phyloP scores from a whole-genome alignment of 805 yeast species.

The Metschnikowia lochheadii region DNA sequence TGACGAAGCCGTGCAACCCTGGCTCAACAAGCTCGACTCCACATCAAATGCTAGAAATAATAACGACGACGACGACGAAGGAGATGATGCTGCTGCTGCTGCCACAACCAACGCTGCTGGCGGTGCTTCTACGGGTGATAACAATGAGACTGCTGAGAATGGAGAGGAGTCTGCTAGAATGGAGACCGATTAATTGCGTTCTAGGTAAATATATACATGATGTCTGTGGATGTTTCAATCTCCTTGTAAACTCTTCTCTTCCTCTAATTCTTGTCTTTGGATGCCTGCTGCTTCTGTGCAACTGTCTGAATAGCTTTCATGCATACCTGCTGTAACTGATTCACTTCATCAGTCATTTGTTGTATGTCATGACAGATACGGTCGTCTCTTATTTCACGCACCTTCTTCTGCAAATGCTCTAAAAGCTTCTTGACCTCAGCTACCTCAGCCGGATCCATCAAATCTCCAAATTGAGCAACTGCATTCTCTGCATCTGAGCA shows the following conservation, averaged over 20 bases:
- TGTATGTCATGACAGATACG: constrained; percentile 31
- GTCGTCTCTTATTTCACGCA: constrained; percentile 31
- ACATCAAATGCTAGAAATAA: constrained; percentile 54
- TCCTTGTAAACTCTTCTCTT: not conserved
- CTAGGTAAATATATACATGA: constrained; percentile 2
- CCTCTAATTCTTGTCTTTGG: not conserved
- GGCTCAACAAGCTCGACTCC: constrained; percentile 74
- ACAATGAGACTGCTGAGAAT: constrained; percentile 9
- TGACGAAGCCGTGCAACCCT: constrained; percentile 79
- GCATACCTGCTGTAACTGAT: constrained; percentile 34
- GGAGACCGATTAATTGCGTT: constrained; percentile 35
- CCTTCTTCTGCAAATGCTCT: constrained; percentile 23
- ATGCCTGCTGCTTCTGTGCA: constrained; percentile 30
- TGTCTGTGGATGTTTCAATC: not conserved
- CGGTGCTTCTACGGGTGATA: constrained; percentile 13
- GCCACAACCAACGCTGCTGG: constrained; percentile 15
- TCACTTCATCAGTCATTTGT: constrained; percentile 32
- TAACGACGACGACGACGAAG: constrained; percentile 36
- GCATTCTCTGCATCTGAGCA: constrained; percentile 89
- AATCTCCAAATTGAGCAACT: constrained; percentile 59
- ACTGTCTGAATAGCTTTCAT: constrained; percentile 38
- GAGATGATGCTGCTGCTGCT: constrained; percentile 18
- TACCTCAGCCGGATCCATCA: constrained; percentile 49
- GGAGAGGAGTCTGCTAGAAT: constrained; percentile 27
- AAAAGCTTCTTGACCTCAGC: constrained; percentile 19